A percentile compares a stretch with the other conserved stretches of the same genome.
Evolutionary conservation across 1,139 yeast genomes (phyloP).

Genomic region (Pichia sp.): DNA sequence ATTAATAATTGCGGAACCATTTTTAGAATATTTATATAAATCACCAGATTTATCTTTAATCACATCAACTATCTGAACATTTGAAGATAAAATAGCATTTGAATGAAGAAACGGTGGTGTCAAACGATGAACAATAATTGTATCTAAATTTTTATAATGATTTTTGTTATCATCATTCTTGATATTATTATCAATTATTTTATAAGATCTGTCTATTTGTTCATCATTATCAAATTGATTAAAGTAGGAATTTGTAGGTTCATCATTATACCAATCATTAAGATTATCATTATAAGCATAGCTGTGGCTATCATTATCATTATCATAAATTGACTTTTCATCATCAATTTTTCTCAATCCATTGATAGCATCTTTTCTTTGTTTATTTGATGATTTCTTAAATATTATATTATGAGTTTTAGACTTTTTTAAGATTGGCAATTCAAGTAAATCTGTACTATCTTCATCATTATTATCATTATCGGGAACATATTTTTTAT

Average conservation of each 20-base stretch:
- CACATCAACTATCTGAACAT: slow-evolving; percentile 45
- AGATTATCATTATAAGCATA: neutral
- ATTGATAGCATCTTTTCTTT: neutral
- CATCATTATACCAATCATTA: neutral
- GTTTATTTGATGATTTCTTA: neutral
- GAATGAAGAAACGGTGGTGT: slow-evolving; percentile 52
- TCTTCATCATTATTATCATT: slow-evolving; percentile 5
- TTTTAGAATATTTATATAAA: slow-evolving; percentile 62
- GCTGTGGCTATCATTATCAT: too few relatives aligned
- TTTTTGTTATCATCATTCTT: slow-evolving; percentile 14
- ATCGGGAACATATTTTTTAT: neutral
- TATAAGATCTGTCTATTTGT: too few relatives aligned
- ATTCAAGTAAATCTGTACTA: slow-evolving; percentile 18
- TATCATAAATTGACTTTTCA: too few relatives aligned
- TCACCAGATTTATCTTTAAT: slow-evolving; percentile 75
- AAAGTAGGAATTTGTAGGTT: slow-evolving; percentile 8
- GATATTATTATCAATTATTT: neutral
- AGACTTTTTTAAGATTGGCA: slow-evolving; percentile 5
- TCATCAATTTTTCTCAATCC: too few relatives aligned
- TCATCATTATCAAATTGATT: slow-evolving; percentile 30
- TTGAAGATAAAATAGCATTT: slow-evolving; percentile 36
- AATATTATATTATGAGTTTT: neutral
- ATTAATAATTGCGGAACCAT: slow-evolving; percentile 65
- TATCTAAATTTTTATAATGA: slow-evolving; percentile 12
- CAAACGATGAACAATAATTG: slow-evolving; percentile 39